These are phyloP conservation scores for Phyllosticta capitalensis DNA, from an alignment of 2,329 filamentous ascomycete species.

Conservation along the genomic window DNA sequence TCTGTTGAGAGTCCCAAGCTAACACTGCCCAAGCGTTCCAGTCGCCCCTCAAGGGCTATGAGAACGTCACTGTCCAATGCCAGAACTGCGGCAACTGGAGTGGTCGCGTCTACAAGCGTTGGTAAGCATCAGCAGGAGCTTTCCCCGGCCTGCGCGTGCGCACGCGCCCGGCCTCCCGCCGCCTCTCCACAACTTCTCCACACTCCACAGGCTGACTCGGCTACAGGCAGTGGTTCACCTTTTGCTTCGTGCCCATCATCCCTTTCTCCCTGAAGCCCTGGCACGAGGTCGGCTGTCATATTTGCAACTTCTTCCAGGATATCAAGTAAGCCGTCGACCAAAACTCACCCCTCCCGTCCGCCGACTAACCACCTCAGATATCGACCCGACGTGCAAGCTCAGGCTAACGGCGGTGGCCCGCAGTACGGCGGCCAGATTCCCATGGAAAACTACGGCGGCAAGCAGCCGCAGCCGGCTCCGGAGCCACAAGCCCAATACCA, in stretches of 20 bases:
- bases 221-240: slow-evolving; percentile 59
- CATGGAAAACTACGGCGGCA: slow-evolving; percentile 5
- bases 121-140: slow-evolving; percentile 20
- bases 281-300: slow-evolving; percentile 61
- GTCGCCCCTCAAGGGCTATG: slow-evolving; percentile 36
- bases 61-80: slow-evolving; percentile 42
- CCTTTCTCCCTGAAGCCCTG: slow-evolving; percentile 51
- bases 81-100: slow-evolving; percentile 43
- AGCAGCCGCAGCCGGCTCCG: not conserved
- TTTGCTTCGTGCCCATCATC: slow-evolving; percentile 67
- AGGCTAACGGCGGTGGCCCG: slow-evolving; percentile 15
- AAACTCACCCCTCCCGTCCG: not conserved
- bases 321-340: slow-evolving; percentile 27
- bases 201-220: not conserved
- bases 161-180: not conserved
- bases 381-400: slow-evolving; percentile 27
- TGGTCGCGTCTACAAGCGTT: slow-evolving; percentile 36
- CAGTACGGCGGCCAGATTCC: slow-evolving; percentile 10
- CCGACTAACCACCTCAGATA: slow-evolving; percentile 12
- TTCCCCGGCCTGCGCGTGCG: not conserved
- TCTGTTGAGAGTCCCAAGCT: slow-evolving; percentile 4
- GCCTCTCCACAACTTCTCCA: not conserved
- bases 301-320: slow-evolving; percentile 66
- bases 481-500: slow-evolving; percentile 3
- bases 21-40: slow-evolving; percentile 33